phyloP scores from a whole-genome alignment of 2,329 filamentous ascomycete species.

The Phialophora tarda region DNA sequence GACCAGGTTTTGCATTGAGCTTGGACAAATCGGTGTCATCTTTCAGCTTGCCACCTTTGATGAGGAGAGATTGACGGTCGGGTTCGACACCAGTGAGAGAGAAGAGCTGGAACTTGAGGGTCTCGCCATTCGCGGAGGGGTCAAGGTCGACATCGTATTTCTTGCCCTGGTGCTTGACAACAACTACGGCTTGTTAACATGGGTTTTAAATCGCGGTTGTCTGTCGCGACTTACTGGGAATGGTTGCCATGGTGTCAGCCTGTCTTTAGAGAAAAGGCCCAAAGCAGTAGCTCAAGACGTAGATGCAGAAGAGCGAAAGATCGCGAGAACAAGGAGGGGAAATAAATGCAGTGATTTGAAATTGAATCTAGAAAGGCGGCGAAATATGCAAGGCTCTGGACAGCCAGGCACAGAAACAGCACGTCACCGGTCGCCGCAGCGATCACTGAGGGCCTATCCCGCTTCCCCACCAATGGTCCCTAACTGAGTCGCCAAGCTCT shows the following conservation, averaged over 20 bases:
- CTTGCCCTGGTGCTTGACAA: constrained; percentile 94
- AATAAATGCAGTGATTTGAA: constrained; percentile 26
- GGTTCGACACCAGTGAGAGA: constrained; percentile 95
- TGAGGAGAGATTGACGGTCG: constrained; percentile 91
- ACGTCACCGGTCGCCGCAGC: constrained; percentile 11
- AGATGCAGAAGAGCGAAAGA: background rate
- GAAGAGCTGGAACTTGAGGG: constrained; percentile 94
- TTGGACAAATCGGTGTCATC: constrained; percentile 87
- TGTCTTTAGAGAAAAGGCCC: background rate
- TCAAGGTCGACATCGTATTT: constrained; percentile 95
- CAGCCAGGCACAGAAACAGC: constrained; percentile 17
- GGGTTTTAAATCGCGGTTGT: background rate
- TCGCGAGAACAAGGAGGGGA: constrained; percentile 1
- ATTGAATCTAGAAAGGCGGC: constrained; percentile 17
- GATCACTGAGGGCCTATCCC: background rate
- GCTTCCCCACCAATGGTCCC: constrained; percentile 8
- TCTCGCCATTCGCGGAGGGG: constrained; percentile 80
- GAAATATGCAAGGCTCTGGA: constrained; percentile 22
- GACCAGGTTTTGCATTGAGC: constrained; percentile 82
- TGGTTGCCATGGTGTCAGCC: constrained; percentile 58
- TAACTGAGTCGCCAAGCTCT: constrained; percentile 5
- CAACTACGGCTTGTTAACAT: constrained; percentile 61
- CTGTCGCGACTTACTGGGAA: constrained; percentile 55
- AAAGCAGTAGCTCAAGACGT: background rate
- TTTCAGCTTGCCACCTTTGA: constrained; percentile 94